phyloP scores from a whole-genome alignment of 2,329 filamentous ascomycete species.

The Penicillium sp. region DNA sequence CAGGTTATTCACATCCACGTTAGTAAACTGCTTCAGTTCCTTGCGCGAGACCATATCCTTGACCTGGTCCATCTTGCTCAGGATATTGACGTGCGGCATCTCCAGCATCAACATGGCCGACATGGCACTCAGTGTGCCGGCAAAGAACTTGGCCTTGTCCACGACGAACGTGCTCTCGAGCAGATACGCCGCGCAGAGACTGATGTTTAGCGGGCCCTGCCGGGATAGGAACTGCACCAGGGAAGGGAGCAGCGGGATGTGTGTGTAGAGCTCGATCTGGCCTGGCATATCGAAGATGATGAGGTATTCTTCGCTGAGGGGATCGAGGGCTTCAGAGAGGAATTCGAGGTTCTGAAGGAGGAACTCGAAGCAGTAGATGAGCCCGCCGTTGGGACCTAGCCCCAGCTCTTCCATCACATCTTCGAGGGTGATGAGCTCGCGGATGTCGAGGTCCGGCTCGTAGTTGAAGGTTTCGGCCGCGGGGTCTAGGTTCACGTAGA shows the following conservation, averaged over 20 bases:
- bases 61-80: constrained; percentile 96
- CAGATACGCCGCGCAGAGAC: constrained; percentile 84
- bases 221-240: constrained; percentile 74
- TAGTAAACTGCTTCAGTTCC: constrained; percentile 81
- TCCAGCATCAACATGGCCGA: constrained; percentile 98
- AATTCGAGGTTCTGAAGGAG: constrained; percentile 91
- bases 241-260: constrained; percentile 81
- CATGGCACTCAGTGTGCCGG: constrained; percentile 91
- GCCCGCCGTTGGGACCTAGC: constrained; percentile 79
- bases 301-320: constrained; percentile 84
- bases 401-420: constrained; percentile 95
- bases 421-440: constrained; percentile 82
- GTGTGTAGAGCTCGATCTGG: constrained; percentile 96
- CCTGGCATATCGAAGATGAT: constrained; percentile 98
- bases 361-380: constrained; percentile 96
- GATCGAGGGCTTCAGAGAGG: constrained; percentile 72
- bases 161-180: constrained; percentile 93
- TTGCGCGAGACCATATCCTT: constrained; percentile 79
- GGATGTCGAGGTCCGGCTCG: constrained; percentile 87
- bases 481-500: constrained; percentile 97
- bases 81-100: constrained; percentile 87
- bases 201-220: constrained; percentile 73
- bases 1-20: constrained; percentile 77
- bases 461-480: constrained; percentile 89
- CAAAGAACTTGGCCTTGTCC: constrained; percentile 94